Conservation (phyloP, 1,284 basidiomycete genomes). For the Exobasidium rhododendri region DNA sequence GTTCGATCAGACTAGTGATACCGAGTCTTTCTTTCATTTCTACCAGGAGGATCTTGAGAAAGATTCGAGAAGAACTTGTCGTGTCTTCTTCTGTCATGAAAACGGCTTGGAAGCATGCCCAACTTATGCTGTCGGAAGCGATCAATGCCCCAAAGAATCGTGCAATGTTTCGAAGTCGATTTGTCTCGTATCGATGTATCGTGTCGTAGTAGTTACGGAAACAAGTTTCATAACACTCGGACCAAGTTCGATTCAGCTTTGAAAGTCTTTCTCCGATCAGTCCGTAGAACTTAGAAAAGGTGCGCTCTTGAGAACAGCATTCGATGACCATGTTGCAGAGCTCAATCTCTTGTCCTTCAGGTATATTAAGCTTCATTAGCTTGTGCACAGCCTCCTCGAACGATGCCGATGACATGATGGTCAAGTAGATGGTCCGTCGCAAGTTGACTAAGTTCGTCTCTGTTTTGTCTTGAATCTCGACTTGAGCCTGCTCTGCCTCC, state of each 20-base stretch:
- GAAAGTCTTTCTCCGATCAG: slow-evolving; percentile 92
- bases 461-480: slow-evolving; percentile 87
- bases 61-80: slow-evolving; percentile 91
- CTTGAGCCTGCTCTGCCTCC: slow-evolving; percentile 52
- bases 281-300: slow-evolving; percentile 93
- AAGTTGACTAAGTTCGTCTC: slow-evolving; percentile 94
- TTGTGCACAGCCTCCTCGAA: slow-evolving; percentile 99
- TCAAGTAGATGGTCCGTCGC: slow-evolving; percentile 88
- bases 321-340: slow-evolving; percentile 98
- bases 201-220: slow-evolving; percentile 91
- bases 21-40: slow-evolving; percentile 94
- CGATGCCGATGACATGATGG: slow-evolving; percentile 73
- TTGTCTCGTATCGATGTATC: slow-evolving; percentile 97
- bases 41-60: slow-evolving; percentile 90
- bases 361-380: slow-evolving; percentile 84
- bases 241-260: slow-evolving; percentile 92
- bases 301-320: slow-evolving; percentile 98
- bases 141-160: slow-evolving; percentile 86
- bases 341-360: slow-evolving; percentile 92
- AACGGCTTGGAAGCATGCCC: slow-evolving; percentile 78
- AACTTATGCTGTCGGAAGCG: slow-evolving; percentile 76
- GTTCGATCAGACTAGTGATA: slow-evolving; percentile 70
- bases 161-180: slow-evolving; percentile 92
- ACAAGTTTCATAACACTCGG: slow-evolving; percentile 78
- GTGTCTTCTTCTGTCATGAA: slow-evolving; percentile 98